Evolutionary conservation across 2,329 filamentous ascomycete genomes (phyloP), one percentile per base, ranked within the genome.

Genomic region (Blumeria hordei): DNA sequence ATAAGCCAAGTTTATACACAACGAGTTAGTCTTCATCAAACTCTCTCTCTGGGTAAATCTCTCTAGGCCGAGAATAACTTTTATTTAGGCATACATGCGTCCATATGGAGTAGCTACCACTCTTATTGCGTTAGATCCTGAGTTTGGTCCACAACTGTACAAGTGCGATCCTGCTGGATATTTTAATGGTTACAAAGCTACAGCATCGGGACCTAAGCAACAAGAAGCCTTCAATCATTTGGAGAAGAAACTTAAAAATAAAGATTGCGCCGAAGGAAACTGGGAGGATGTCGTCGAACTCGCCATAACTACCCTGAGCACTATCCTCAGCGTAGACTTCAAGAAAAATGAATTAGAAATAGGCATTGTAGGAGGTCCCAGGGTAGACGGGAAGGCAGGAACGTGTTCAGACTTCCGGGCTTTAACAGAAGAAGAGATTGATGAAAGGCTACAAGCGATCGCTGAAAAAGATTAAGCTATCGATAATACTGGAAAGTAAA

Each of bases 181-280:
- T 75, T 96, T 92, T 68, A 88, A 90, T 56, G 92, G 92, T 61
- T 98, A 96, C 81, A 96, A 96, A 74, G 92, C 87, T 62, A 96
- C 92, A 50, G 87, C 92, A 54, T 93, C 92, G 7, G 92, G 92
- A 6, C 92, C 92, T 55, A 98, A 98, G 74, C 90, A 95, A 69
- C 92, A 98, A 69, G 92, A 98, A 75, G 92, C 92, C 59, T 79
- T 96, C 67, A 98, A 98, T 71, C 88, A 94, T 69, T 76, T 98
- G 57, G 92, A 98, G 78, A 96, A 96, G 82, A 96, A 96, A 77
- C 80, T 98, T 69, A 94, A 95, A 75, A 95, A 94, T 81, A 95
- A 95, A 80, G 88, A 96, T 65, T 75, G 77, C 64, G 92, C 90
- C 37, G 84, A 92, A 56, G 92, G 92, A 58, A 81, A 74, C 66